A percentile compares a stretch with the other conserved stretches of the same genome.
These are phyloP conservation scores for Geoglossum glabrum DNA, from an alignment of 495 filamentous ascomycete genomes.

Conservation along the genomic window DNA sequence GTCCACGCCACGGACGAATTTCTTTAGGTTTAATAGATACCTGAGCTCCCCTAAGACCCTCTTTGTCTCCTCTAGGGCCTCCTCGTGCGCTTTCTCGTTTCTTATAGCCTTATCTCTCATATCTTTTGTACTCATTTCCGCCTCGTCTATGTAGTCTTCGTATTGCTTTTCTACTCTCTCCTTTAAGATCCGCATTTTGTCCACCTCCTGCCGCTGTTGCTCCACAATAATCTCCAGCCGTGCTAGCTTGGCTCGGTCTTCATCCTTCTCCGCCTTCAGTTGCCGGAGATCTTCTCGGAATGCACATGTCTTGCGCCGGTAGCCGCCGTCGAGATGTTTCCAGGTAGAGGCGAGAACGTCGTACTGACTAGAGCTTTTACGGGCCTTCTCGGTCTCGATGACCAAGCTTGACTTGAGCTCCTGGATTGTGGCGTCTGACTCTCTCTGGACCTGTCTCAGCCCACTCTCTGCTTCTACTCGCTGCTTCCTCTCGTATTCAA, in stretches of 20 bases:
- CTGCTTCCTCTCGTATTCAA: conserved; percentile 44
- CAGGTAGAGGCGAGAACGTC: conserved; percentile 48
- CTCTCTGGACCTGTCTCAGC: conserved; percentile 41
- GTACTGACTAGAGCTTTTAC: conserved; percentile 36
- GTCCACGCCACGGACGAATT: not conserved
- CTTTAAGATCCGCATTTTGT: conserved; percentile 35
- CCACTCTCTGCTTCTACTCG: conserved; percentile 40
- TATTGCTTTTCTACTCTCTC: conserved; percentile 34
- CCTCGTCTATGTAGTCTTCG: conserved; percentile 39
- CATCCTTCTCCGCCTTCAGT: conserved; percentile 22
- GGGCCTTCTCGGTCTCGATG: conserved; percentile 36
- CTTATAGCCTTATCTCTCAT: conserved; percentile 34
- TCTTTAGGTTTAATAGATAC: conserved; percentile 40
- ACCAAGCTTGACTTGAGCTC: conserved; percentile 40
- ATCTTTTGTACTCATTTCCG: conserved; percentile 35
- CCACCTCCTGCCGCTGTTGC: conserved; percentile 48
- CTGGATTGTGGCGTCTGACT: conserved; percentile 32
- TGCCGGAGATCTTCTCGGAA: conserved; percentile 30
- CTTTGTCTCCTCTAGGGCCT: conserved; percentile 35
- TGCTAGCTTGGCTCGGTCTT: conserved; percentile 34
- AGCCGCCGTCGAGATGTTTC: conserved; percentile 41
- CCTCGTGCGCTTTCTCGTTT: conserved; percentile 34
- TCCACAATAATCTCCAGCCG: conserved; percentile 44
- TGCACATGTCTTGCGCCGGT: conserved; percentile 28
- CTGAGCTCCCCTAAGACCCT: conserved; percentile 43